These are phyloP conservation scores for Trifolium pratense DNA, from an alignment of 306 rosid species.

Conservation along the genomic window DNA sequence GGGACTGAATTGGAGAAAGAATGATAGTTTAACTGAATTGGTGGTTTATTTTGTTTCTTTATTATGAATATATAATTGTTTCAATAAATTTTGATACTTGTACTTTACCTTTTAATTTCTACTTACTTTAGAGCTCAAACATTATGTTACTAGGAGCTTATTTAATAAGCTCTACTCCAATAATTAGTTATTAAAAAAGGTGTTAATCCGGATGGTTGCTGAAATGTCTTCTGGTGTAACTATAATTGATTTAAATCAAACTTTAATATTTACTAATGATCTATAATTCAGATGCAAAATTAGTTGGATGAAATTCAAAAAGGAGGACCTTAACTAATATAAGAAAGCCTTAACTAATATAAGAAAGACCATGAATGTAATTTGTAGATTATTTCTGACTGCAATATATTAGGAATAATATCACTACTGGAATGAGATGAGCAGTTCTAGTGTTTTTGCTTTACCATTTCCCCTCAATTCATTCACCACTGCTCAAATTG, in stretches of 20 bases:
- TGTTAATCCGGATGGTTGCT: conserved; percentile 1
- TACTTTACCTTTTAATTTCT: conserved; percentile 2
- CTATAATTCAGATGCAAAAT: conserved; percentile 16
- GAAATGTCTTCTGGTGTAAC: conserved; percentile 4
- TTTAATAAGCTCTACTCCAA: not conserved
- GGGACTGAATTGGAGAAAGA: too few relatives aligned
- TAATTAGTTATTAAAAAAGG: not conserved
- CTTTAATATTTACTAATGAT: not conserved
- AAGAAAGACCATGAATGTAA: conserved; percentile 11
- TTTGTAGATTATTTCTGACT: conserved; percentile 26
- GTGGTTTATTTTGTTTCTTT: not conserved
- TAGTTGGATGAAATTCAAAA: conserved; percentile 25
- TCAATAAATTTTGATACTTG: conserved; percentile 32
- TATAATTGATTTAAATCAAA: conserved; percentile 26
- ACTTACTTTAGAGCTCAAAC: conserved; percentile 16
- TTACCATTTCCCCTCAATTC: conserved; percentile 12
- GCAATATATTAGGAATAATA: conserved; percentile 1
- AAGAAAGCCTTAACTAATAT: not conserved
- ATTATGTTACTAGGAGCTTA: not conserved
- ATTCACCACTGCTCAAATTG: conserved; percentile 21
- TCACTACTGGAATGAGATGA: conserved; percentile 14
- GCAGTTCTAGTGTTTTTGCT: not conserved
- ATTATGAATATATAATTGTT: conserved; percentile 14
- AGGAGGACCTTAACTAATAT: not conserved
- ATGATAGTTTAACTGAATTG: too few relatives aligned